Base-by-base conservation (phyloP, 1,139 yeast genomes). In the Suhomyces anneliseae region DNA sequence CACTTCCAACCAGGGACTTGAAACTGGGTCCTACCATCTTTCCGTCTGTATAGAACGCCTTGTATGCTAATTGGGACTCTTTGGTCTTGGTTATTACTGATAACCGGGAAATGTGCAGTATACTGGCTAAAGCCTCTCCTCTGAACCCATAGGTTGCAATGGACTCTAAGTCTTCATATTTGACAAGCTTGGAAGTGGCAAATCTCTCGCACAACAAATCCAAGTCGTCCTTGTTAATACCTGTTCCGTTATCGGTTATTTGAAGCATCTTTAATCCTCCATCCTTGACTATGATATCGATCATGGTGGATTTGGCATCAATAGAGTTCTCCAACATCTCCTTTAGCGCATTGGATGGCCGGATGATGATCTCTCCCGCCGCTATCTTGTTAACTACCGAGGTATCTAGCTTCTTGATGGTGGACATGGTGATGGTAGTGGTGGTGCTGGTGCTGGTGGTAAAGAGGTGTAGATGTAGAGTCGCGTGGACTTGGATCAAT, bases 291-390 rank as follows among this genome's bases (percentile, higher is more conserved):
- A 74, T 56, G 15, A 81, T 68, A 27, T 80, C 85, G 12, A 81
- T 69, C 55, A 70, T 65, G 6, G 81, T 65, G 8, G 83, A 59
- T 2, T 64, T 56, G 1, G 83, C 84, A 55, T 79, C 84, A 19
- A 79, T 77, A 7, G 82, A 69, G 58, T 81, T 81, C 54, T 81
- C 85, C 39, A 81, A 60, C 60, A 81, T 60, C 57, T 81, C 85
- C 55, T 81, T 81, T 32, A 81, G 62, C 0, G 85, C 83, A 57
- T 93, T 93, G 2, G 95, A 88, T 0, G 99, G 99, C 7, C 92
- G 95, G 34, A 92, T 79, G 49, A 95, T 89, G 68, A 95, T 90
- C 68, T 95, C 99, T 0, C 99, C 99, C 1, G 99, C 99, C 0
- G 99, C 99, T 29, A 95, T 93, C 50, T 86, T 79, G 64, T 90